These are phyloP conservation scores for Hylodesmum podocarpum DNA, from an alignment of 306 rosid genomes.

Conservation along the genomic window DNA sequence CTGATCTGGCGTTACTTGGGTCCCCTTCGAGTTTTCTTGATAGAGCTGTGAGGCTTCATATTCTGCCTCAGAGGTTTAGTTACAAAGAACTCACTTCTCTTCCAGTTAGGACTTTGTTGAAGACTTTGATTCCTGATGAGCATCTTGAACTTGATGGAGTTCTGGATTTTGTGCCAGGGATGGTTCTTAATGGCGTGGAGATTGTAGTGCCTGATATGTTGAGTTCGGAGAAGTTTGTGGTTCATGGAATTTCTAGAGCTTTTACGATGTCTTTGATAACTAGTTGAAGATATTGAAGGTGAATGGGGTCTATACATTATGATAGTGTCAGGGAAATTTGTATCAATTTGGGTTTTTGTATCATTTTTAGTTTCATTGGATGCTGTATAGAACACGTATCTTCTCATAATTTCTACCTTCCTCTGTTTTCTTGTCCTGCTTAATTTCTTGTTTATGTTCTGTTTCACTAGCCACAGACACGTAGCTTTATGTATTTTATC, in stretches of 20 bases:
- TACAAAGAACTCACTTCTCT: conserved; percentile 43
- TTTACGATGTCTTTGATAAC: conserved; percentile 35
- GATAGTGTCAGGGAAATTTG: background rate
- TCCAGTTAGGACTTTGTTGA: conserved; percentile 43
- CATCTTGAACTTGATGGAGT: conserved; percentile 50
- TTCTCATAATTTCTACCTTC: background rate
- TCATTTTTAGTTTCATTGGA: background rate
- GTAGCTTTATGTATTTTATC: background rate
- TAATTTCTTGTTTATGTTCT: background rate
- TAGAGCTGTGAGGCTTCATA: conserved; percentile 64
- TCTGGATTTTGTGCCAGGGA: conserved; percentile 28
- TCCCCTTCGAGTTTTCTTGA: conserved; percentile 42
- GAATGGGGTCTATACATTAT: background rate
- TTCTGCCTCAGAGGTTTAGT: conserved; percentile 58
- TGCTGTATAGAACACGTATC: background rate
- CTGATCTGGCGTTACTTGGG: conserved; percentile 39
- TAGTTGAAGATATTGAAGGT: background rate
- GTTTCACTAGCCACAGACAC: background rate
- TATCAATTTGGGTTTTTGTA: background rate
- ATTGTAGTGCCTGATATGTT: conserved; percentile 60
- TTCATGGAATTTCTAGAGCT: conserved; percentile 78
- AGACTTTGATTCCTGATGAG: conserved; percentile 45
- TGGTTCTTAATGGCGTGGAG: conserved; percentile 54
- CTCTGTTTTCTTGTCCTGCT: background rate
- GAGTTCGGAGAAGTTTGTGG: conserved; percentile 48